Percentiles rank a stretch among this genome's conserved stretches.
Evolutionary conservation across 306 rosid genomes (phyloP).

Genomic region (Quercus engelmannii): DNA sequence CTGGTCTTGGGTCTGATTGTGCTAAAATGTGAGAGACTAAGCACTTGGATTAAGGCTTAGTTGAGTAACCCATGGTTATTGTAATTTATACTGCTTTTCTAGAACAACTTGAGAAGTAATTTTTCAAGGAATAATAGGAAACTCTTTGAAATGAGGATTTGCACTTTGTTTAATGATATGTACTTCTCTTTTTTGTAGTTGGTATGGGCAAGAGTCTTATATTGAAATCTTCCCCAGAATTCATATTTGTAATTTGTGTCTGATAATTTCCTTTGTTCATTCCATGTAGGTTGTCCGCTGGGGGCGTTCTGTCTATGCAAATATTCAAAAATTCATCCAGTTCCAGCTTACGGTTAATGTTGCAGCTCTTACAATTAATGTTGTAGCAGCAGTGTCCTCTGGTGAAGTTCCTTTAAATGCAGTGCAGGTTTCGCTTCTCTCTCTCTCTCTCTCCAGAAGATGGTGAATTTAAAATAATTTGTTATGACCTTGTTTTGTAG

Average conservation of each 20-base stretch:
- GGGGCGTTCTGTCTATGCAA: slow-evolving; percentile 99
- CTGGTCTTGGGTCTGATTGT: not conserved
- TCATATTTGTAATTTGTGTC: not conserved
- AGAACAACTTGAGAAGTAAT: no score
- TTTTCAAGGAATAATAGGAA: not conserved
- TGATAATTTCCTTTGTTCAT: slow-evolving; percentile 17
- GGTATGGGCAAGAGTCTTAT: not conserved
- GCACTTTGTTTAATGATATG: not conserved
- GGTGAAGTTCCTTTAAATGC: slow-evolving; percentile 92
- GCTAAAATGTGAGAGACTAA: not conserved
- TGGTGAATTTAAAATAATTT: not conserved
- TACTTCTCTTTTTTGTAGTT: not conserved
- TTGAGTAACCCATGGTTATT: not conserved
- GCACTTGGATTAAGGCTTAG: not conserved
- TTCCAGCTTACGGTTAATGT: slow-evolving; percentile 97
- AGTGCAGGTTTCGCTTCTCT: slow-evolving; percentile 63
- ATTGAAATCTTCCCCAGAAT: not conserved
- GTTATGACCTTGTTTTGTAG: slow-evolving; percentile 4
- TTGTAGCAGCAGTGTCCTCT: slow-evolving; percentile 79
- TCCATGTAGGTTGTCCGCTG: slow-evolving; percentile 86
- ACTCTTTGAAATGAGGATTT: not conserved
- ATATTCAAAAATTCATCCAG: slow-evolving; percentile 96
- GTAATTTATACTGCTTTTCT: no score
- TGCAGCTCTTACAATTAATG: slow-evolving; percentile 95
- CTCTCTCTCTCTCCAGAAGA: slow-evolving; percentile 1